Evolutionary conservation across 2,329 filamentous ascomycete species (phyloP).

Genomic region (Alternaria arborescens): DNA sequence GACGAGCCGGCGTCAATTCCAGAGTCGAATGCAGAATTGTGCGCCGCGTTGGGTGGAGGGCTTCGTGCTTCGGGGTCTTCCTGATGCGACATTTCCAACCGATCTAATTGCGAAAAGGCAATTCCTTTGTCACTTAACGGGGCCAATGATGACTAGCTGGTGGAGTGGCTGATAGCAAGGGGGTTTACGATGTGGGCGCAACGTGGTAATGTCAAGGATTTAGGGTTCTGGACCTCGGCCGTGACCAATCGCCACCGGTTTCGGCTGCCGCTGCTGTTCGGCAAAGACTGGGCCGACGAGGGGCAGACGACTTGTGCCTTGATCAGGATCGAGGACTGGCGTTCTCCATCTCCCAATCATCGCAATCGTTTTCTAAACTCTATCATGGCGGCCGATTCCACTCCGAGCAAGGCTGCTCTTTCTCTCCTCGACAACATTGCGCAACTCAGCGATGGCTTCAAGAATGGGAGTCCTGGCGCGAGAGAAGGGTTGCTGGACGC

Average conservation of each 20-base stretch:
- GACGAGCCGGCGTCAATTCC: slow-evolving; percentile 25
- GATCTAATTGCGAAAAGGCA: background rate
- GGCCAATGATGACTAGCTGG: background rate
- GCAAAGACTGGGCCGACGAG: background rate
- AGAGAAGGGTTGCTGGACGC: slow-evolving; percentile 31
- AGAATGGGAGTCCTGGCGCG: slow-evolving; percentile 23
- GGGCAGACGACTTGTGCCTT: background rate
- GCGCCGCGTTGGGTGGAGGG: background rate
- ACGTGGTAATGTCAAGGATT: slow-evolving; percentile 1
- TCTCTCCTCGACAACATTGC: slow-evolving; percentile 32
- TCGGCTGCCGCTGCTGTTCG: background rate
- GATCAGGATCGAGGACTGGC: background rate
- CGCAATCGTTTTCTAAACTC: background rate
- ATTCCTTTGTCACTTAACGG: background rate
- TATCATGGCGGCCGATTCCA: slow-evolving; percentile 8
- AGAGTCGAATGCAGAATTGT: slow-evolving; percentile 17
- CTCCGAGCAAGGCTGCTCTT: slow-evolving; percentile 17
- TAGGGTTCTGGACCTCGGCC: background rate
- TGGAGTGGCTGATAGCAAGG: slow-evolving; percentile 3
- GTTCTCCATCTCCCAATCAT: background rate
- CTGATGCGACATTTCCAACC: background rate
- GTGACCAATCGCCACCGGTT: background rate
- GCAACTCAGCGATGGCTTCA: slow-evolving; percentile 27
- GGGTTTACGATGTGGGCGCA: background rate
- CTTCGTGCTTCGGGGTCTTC: slow-evolving; percentile 1